These are phyloP conservation scores for Niveomyces coronatus DNA, from an alignment of 2,329 filamentous ascomycete species.

Conservation along the genomic window DNA sequence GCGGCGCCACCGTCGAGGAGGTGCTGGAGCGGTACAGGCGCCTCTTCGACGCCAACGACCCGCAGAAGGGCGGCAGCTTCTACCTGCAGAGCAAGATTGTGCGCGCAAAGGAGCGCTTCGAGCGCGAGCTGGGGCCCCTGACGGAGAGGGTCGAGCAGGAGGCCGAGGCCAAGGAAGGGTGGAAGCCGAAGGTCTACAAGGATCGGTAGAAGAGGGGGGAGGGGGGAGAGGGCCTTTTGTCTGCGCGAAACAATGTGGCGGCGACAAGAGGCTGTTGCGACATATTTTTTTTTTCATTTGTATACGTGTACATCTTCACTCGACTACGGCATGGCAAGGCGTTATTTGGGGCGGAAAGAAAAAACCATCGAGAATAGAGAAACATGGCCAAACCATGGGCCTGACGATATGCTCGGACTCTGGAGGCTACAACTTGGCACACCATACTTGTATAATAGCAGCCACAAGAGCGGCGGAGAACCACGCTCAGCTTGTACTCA, in stretches of 20 bases:
- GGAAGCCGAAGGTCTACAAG: conserved; percentile 93
- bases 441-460: too few relatives aligned
- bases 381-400: conserved; percentile 13
- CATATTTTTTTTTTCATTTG: conserved; percentile 15
- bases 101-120: conserved; percentile 82
- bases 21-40: conserved; percentile 86
- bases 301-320: conserved; percentile 42
- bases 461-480: too few relatives aligned
- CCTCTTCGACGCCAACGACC: conserved; percentile 89
- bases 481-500: too few relatives aligned
- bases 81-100: conserved; percentile 97
- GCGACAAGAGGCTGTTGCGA: background rate
- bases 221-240: background rate
- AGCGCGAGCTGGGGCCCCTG: conserved; percentile 68
- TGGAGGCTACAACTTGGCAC: conserved; percentile 3
- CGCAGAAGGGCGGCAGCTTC: conserved; percentile 91
- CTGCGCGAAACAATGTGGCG: background rate
- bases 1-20: conserved; percentile 67
- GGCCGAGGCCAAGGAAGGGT: conserved; percentile 72
- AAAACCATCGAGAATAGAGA: conserved; percentile 18
- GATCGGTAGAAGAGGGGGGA: conserved; percentile 44
- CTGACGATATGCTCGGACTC: background rate
- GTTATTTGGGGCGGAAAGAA: conserved; percentile 23
- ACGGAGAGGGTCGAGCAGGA: conserved; percentile 63
- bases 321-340: conserved; percentile 43